Evolutionary conservation across 2,329 filamentous ascomycete species (phyloP), one percentile per base, ranked within the genome.

Genomic region (Pseudomassariella vexata): DNA sequence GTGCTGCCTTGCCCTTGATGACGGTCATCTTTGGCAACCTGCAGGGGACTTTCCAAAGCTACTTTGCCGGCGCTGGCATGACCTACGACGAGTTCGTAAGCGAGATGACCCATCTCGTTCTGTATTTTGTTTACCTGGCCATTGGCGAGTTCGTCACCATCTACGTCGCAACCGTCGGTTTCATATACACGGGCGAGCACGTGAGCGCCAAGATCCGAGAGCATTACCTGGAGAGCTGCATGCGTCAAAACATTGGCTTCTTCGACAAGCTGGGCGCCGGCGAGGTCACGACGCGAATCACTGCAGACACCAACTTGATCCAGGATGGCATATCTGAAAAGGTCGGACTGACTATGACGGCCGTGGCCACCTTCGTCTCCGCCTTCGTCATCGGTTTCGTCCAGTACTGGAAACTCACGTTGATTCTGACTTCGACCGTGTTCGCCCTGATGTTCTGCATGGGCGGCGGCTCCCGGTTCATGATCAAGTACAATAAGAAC

Each of bases 281-380:
- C 37, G 92, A 95, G 60, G 85, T 96, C 39, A 95, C 89, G 0
- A 95, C 89, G 1, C 81, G 89, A 42, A 95, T 95, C 47, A 96
- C 90, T 0, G 82, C 89, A 9, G 90, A 96, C 56, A 94, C 87
- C 26, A 95, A 95, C 50, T 66, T 94, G 32, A 82, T 96, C 34
- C 90, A 95, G 57, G 89, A 94, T 45, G 90, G 88, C 35, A 87
- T 98, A 27, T 94, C 86, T 0, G 86, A 94, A 57, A 95, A 95
- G 64, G 74, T 94, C 26, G 79, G 78, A 10, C 63, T 95, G 41
- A 88, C 85, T 0, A 55, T 94, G 35, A 77, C 79, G 10, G 85
- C 85, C 9, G 30, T 88, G 4, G 78, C 88, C 2, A 89, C 86
- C 7, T 96, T 96, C 50, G 63, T 94, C 34, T 80, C 89, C 0